Evolutionary conservation across 805 yeast genomes (phyloP).

Genomic region (Metschnikowia anglica): DNA sequence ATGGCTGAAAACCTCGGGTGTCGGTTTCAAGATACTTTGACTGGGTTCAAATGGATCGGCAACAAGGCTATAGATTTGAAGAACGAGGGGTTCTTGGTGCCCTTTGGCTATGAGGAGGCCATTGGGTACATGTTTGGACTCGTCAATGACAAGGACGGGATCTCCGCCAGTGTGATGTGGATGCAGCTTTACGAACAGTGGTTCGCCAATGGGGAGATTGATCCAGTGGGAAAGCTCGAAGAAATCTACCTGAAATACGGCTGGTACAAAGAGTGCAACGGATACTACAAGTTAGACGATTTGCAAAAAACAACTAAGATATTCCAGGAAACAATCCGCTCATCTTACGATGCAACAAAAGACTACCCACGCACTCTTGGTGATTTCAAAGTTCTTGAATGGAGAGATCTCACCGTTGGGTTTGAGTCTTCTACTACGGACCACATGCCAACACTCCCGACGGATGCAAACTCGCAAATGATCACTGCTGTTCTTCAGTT

Average conservation of each 20-base stretch:
- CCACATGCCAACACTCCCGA: constrained; percentile 63
- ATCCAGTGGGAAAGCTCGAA: constrained; percentile 52
- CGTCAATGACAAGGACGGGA: constrained; percentile 91
- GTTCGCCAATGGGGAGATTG: constrained; percentile 37
- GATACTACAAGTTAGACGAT: constrained; percentile 71
- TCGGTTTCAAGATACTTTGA: constrained; percentile 74
- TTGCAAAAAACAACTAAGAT: constrained; percentile 50
- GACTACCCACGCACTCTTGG: constrained; percentile 56
- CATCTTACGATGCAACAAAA: constrained; percentile 17
- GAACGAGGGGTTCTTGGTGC: constrained; percentile 61
- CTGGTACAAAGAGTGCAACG: constrained; percentile 79
- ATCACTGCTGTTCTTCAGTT: constrained; percentile 57
- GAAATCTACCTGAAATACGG: constrained; percentile 68
- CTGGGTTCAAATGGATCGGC: constrained; percentile 98
- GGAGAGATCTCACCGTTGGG: constrained; percentile 86
- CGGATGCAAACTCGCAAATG: constrained; percentile 79
- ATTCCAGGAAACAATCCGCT: constrained; percentile 52
- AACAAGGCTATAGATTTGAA: constrained; percentile 78
- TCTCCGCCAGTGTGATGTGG: constrained; percentile 75
- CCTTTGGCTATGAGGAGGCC: constrained; percentile 94
- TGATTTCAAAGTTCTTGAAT: constrained; percentile 51
- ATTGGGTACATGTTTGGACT: constrained; percentile 88
- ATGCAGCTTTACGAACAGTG: constrained; percentile 64
- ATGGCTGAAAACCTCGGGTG: constrained; percentile 66
- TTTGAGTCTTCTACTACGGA: constrained; percentile 68